These are phyloP conservation scores for Wickerhamiella cacticola DNA, from an alignment of 805 yeast species.

Conservation along the genomic window DNA sequence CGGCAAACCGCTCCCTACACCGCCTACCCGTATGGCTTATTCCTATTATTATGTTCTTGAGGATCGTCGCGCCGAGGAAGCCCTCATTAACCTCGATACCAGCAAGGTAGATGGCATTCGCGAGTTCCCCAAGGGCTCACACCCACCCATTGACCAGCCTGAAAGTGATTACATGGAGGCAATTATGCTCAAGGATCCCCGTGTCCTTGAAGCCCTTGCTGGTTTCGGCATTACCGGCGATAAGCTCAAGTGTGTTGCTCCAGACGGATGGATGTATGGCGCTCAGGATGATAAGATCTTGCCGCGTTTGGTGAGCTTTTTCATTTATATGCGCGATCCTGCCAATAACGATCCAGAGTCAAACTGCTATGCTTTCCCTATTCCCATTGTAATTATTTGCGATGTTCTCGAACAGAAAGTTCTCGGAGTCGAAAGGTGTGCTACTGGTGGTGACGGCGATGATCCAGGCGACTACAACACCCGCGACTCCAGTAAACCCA, in stretches of 20 bases:
- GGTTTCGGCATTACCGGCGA: conserved; percentile 47
- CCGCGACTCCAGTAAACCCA: conserved; percentile 50
- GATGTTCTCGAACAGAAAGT: conserved; percentile 49
- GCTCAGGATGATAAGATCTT: conserved; percentile 43
- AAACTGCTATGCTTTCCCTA: conserved; percentile 59
- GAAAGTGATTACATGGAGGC: conserved; percentile 17
- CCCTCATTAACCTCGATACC: conserved; percentile 52
- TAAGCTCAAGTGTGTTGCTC: conserved; percentile 18
- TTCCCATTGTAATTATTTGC: conserved; percentile 62
- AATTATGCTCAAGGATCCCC: conserved; percentile 59
- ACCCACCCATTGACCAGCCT: conserved; percentile 62
- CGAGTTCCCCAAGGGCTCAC: conserved; percentile 45
- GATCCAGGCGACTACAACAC: conserved; percentile 42
- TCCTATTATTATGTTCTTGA: conserved; percentile 52
- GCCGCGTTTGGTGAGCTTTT: conserved; percentile 45
- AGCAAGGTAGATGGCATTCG: conserved; percentile 50
- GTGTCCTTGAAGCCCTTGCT: conserved; percentile 72
- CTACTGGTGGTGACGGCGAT: conserved; percentile 59
- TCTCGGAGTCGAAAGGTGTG: conserved; percentile 60
- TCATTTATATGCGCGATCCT: conserved; percentile 64
- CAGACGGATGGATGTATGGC: conserved; percentile 62
- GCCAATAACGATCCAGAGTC: conserved; percentile 33
- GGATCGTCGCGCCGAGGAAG: conserved; percentile 46
- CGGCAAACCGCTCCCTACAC: conserved; percentile 38
- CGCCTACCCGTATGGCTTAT: conserved; percentile 54